Evolutionary conservation across 352 stramenopile genomes (phyloP).

Genomic region (Globisporangium emineosum): DNA sequence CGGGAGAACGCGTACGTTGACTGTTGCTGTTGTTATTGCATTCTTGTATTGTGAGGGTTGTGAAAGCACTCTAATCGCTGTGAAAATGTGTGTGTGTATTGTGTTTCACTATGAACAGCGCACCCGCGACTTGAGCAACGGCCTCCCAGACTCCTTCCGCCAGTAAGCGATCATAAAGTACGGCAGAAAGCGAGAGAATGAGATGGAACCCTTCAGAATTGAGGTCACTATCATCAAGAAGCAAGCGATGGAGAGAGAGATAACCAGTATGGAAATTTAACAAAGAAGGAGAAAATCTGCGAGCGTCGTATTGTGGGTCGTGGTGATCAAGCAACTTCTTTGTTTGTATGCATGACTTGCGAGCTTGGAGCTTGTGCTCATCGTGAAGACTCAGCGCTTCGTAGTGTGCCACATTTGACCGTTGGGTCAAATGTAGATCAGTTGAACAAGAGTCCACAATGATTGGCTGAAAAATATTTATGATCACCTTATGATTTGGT

Average conservation of each 20-base stretch:
- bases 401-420: too few relatives aligned
- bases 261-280: not conserved
- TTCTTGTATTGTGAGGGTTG: not conserved
- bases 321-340: not conserved
- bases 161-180: slow-evolving; percentile 28
- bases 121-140: slow-evolving; percentile 22
- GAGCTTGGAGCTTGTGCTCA: too few relatives aligned
- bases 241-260: too few relatives aligned
- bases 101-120: slow-evolving; percentile 1
- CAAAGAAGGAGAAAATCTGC: not conserved
- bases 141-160: slow-evolving; percentile 54
- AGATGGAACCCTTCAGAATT: not conserved
- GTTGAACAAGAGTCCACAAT: not conserved
- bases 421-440: too few relatives aligned
- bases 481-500: not conserved
- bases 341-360: not conserved
- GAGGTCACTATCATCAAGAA: not conserved
- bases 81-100: not conserved
- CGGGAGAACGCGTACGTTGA: slow-evolving; percentile 58
- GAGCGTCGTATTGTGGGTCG: not conserved
- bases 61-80: not conserved
- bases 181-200: not conserved
- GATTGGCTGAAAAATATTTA: not conserved
- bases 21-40: not conserved
- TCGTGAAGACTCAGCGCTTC: too few relatives aligned